Evolutionary conservation across 495 filamentous ascomycete genomes (phyloP), one percentile per base, ranked within the genome.

Genomic region (Penicillium silybi): DNA sequence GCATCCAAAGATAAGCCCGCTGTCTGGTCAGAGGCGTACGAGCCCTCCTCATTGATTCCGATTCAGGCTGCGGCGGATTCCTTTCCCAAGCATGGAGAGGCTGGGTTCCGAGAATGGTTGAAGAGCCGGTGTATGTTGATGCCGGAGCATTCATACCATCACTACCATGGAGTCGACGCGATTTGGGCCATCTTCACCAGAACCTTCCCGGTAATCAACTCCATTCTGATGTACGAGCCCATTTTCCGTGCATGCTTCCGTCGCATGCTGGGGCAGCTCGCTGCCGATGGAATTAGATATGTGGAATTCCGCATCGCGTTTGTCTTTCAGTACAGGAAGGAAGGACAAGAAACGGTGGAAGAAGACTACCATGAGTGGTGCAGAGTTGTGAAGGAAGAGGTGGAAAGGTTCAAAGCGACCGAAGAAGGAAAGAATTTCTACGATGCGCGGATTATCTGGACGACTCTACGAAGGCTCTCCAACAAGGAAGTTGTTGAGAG

Each of bases 361-460:
- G 57, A 72, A 3, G 80, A 82, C 48, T 86, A 82, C 61, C 65
- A 72, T 35, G 83, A 84, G 41, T 81, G 89, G 70, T 83, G 90
- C 56, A 66, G 74, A 7, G 81, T 84, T 10, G 78, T 95, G 44
- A 80, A 83, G 37, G 89, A 97, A 42, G 91, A 92, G 53, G 67
- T 96, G n/a, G 78, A 83, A 37, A 74, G 68, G 3, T 97, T 96
- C 75, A 81, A 87, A 53, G 69, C 71, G 3, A 82, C 85, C 0
- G 79, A 87, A 41, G 80, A 84, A 61, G 90, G 89, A 2, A 75
- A 80, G 38, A 64, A 65, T 1, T 97, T 97, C 67, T 92, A 90
- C 84, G 93, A 89, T 10, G 80, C 87, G 11, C 78, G 92, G 6
- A 81, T 93, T 56, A 97, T 98, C 51, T 97, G 90, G 90, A 88